Evolutionary conservation across 148 eudicot genomes (phyloP).

Genomic region (Gaultheria prostrata): DNA sequence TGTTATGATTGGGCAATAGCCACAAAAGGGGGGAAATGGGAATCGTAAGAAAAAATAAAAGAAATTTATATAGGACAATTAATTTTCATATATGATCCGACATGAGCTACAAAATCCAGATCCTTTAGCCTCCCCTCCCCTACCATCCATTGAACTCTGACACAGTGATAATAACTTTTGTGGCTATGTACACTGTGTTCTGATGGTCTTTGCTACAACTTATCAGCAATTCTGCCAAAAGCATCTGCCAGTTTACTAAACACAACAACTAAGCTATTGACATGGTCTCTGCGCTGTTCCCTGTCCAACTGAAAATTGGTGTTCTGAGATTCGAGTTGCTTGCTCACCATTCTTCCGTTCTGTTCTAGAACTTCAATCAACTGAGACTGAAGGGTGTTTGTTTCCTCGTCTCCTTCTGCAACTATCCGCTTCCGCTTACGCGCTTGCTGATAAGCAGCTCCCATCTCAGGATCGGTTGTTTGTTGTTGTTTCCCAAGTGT

Average conservation of each 20-base stretch:
- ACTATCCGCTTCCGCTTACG: conserved; percentile 51
- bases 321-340: conserved; percentile 78
- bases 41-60: no score
- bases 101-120: no score
- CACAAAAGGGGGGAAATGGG: no score
- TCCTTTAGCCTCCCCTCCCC: conserved; percentile 17
- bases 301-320: conserved; percentile 57
- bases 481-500: conserved; percentile 34
- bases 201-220: conserved; percentile 42
- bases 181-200: conserved; percentile 18
- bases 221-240: conserved; percentile 82
- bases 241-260: conserved; percentile 85
- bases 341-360: conserved; percentile 55
- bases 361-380: conserved; percentile 61
- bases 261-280: conserved; percentile 58
- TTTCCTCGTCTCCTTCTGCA: conserved; percentile 38
- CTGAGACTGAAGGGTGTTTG: conserved; percentile 31
- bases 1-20: no score
- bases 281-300: conserved; percentile 68
- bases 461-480: conserved; percentile 32
- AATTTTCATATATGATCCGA: no score
- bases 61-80: no score
- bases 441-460: conserved; percentile 33
- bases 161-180: neutral
- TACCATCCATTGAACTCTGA: neutral